Percentiles rank a stretch among this genome's conserved stretches.
These are phyloP conservation scores for Penicillium robsamsonii DNA, from an alignment of 495 filamentous ascomycete genomes.

Conservation along the genomic window DNA sequence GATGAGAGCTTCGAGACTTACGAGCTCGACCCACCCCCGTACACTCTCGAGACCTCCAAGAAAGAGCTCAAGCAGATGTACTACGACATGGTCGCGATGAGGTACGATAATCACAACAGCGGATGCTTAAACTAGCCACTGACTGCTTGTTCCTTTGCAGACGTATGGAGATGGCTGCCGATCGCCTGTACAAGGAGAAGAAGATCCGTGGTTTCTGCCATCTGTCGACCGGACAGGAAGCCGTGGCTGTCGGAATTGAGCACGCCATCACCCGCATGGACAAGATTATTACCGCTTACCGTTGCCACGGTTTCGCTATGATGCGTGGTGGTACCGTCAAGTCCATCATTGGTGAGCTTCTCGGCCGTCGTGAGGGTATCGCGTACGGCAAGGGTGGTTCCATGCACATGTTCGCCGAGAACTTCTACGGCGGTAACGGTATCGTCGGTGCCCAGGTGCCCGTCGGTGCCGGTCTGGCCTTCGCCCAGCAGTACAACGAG, in stretches of 20 bases:
- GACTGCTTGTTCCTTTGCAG: conserved; percentile 41
- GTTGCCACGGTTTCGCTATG: conserved; percentile 96
- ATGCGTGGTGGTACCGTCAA: conserved; percentile 93
- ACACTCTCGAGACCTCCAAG: conserved; percentile 91
- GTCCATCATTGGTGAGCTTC: conserved; percentile 93
- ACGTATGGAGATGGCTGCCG: conserved; percentile 99
- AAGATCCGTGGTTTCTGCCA: conserved; percentile 99
- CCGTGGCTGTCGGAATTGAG: conserved; percentile 94
- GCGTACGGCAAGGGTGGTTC: conserved; percentile 98
- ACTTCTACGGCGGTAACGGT: conserved; percentile 98
- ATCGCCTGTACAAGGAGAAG: conserved; percentile 98
- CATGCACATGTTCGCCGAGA: conserved; percentile 99
- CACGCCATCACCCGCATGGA: conserved; percentile 88
- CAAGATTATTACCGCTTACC: conserved; percentile 95
- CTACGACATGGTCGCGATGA: conserved; percentile 89
- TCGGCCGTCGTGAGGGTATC: conserved; percentile 93
- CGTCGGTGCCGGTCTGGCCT: conserved; percentile 93
- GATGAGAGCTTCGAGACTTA: conserved; percentile 99
- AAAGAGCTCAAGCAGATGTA: conserved; percentile 98
- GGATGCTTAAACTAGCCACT: neutral
- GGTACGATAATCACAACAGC: conserved; percentile 54
- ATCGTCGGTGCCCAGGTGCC: conserved; percentile 99
- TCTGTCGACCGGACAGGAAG: conserved; percentile 95
- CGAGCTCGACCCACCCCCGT: conserved; percentile 91
- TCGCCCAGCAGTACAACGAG: conserved; percentile 91